These are phyloP conservation scores for Patellifolia procumbens DNA, from an alignment of 179 eudicot genomes.

Conservation along the genomic window DNA sequence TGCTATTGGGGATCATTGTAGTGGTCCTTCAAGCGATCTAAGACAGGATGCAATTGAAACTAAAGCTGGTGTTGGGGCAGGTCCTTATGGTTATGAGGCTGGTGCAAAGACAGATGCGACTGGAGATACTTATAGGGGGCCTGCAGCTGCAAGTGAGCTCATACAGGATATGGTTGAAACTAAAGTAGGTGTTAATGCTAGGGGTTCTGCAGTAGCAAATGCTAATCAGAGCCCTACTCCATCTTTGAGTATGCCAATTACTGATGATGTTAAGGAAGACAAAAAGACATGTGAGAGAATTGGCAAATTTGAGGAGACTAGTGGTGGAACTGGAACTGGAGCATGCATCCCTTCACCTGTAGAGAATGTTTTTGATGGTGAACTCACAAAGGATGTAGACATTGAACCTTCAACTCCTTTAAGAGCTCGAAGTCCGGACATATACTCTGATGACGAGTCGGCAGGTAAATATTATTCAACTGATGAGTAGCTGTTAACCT, in stretches of 20 bases:
- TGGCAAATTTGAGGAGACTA: neutral
- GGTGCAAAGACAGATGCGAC: conserved; percentile 24
- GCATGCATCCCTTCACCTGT: conserved; percentile 1
- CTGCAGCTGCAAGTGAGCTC: conserved; percentile 17
- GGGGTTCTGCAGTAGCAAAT: conserved; percentile 12
- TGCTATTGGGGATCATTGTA: conserved; percentile 15
- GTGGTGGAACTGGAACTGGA: neutral
- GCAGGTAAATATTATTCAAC: conserved; percentile 44
- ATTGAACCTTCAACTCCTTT: conserved; percentile 36
- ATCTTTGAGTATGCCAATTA: neutral
- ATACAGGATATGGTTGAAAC: conserved; percentile 5
- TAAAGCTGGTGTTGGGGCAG: conserved; percentile 4
- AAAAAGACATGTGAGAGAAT: neutral
- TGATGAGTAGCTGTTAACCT: conserved; percentile 18
- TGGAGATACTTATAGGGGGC: too few relatives aligned
- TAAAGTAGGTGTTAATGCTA: neutral
- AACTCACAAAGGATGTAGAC: conserved; percentile 15
- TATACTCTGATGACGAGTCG: conserved; percentile 51
- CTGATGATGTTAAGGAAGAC: conserved; percentile 10
- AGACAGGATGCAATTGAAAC: neutral
- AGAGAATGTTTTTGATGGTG: conserved; percentile 16
- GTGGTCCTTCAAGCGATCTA: conserved; percentile 8
- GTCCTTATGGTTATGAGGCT: conserved; percentile 19
- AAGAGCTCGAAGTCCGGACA: conserved; percentile 53
- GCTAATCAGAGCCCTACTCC: conserved; percentile 4